Conservation (phyloP, 805 yeast genomes). For the Isabelozyma pseudorhagii region DNA sequence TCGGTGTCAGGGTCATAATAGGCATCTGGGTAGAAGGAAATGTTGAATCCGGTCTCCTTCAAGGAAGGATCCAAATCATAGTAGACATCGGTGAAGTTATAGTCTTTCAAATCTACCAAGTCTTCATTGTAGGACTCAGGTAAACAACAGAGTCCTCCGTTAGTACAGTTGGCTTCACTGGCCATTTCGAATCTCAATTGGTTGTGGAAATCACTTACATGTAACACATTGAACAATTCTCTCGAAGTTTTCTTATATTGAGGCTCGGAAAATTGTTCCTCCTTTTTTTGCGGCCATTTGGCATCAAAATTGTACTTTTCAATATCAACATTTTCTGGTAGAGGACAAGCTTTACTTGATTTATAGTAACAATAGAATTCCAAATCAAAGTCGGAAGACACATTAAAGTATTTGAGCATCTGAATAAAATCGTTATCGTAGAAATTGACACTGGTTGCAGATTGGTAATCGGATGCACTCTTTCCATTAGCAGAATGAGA, state of each 20-base stretch:
- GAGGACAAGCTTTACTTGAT: slow-evolving; percentile 39
- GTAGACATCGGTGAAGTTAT: slow-evolving; percentile 30
- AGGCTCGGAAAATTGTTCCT: slow-evolving; percentile 24
- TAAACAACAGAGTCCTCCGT: slow-evolving; percentile 55
- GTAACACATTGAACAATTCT: slow-evolving; percentile 57
- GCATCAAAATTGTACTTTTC: slow-evolving; percentile 29
- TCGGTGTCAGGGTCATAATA: slow-evolving; percentile 20
- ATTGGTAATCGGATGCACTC: slow-evolving; percentile 20
- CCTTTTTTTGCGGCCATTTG: slow-evolving; percentile 36
- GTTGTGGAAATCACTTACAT: slow-evolving; percentile 64
- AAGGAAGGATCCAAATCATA: slow-evolving; percentile 8
- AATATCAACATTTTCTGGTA: slow-evolving; percentile 52
- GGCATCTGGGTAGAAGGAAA: slow-evolving; percentile 30
- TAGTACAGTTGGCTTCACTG: slow-evolving; percentile 55
- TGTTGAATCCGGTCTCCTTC: slow-evolving; percentile 5
- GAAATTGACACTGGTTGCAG: slow-evolving; percentile 27
- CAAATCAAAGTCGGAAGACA: slow-evolving; percentile 33
- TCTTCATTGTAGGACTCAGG: slow-evolving; percentile 42
- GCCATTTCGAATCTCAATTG: slow-evolving; percentile 54
- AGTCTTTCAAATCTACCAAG: slow-evolving; percentile 15
- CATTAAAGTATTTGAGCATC: slow-evolving; percentile 32
- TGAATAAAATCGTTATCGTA: slow-evolving; percentile 39
- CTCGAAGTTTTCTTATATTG: slow-evolving; percentile 16
- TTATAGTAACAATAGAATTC: slow-evolving; percentile 55
- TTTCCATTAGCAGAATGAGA: slow-evolving; percentile 11